Evolutionary conservation across 306 rosid genomes (phyloP).

Genomic region (Pterocarpus macrocarpus): DNA sequence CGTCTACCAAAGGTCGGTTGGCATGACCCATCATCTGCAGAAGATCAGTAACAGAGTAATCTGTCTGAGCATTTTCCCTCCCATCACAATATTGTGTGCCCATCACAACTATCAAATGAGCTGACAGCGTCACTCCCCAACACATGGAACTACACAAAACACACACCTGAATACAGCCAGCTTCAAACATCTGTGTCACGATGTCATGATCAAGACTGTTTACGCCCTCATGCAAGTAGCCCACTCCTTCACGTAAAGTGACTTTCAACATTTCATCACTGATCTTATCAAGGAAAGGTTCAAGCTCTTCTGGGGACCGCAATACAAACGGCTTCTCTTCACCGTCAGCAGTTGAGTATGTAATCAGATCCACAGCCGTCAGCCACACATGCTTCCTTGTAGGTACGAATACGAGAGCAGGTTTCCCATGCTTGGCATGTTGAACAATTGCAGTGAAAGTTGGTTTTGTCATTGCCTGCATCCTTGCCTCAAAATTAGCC

Average conservation of each 20-base stretch:
- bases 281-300: slow-evolving; percentile 71
- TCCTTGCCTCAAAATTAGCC: slow-evolving; percentile 91
- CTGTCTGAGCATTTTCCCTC: slow-evolving; percentile 88
- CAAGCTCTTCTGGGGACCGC: slow-evolving; percentile 68
- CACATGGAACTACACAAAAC: slow-evolving; percentile 94
- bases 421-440: slow-evolving; percentile 86
- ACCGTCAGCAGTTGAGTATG: slow-evolving; percentile 72
- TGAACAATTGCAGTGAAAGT: slow-evolving; percentile 88
- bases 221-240: slow-evolving; percentile 95
- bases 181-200: slow-evolving; percentile 78
- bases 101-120: slow-evolving; percentile 97
- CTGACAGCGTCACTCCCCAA: slow-evolving; percentile 87
- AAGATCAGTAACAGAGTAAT: slow-evolving; percentile 92
- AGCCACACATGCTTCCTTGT: slow-evolving; percentile 83
- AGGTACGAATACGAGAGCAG: slow-evolving; percentile 92
- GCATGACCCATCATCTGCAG: slow-evolving; percentile 99
- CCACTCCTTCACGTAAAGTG: slow-evolving; percentile 86
- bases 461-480: slow-evolving; percentile 97
- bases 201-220: slow-evolving; percentile 73
- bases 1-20: slow-evolving; percentile 86
- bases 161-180: slow-evolving; percentile 91
- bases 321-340: slow-evolving; percentile 72
- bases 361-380: slow-evolving; percentile 85
- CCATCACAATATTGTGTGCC: slow-evolving; percentile 96
- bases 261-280: slow-evolving; percentile 78